These are phyloP conservation scores for Taphrina communis DNA, from an alignment of 1,139 yeast species.

Conservation along the genomic window DNA sequence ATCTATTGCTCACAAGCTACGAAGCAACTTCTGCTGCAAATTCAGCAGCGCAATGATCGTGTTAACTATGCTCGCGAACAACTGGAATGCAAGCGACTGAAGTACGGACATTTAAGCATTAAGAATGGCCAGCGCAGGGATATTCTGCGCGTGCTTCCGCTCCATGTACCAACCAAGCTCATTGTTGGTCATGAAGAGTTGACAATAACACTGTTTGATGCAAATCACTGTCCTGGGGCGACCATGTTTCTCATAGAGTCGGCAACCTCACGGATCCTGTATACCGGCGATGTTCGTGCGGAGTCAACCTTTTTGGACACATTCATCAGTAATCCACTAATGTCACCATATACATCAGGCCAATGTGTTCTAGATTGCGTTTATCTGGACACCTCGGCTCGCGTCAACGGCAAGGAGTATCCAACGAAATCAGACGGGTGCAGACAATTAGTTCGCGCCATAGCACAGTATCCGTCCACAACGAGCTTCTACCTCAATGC, in stretches of 20 bases:
- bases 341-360: conserved; percentile 48
- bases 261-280: conserved; percentile 53
- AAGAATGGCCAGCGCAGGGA: conserved; percentile 32
- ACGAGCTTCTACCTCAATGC: conserved; percentile 57
- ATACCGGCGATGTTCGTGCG: conserved; percentile 68
- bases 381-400: conserved; percentile 59
- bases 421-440: conserved; percentile 58
- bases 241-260: conserved; percentile 62
- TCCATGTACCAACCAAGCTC: conserved; percentile 47
- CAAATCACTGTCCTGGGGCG: conserved; percentile 71
- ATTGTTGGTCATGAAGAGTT: conserved; percentile 45
- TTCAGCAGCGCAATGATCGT: conserved; percentile 39
- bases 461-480: conserved; percentile 58
- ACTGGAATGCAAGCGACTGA: conserved; percentile 22
- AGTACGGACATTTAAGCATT: conserved; percentile 42
- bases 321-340: conserved; percentile 57
- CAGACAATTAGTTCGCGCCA: conserved; percentile 51
- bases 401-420: conserved; percentile 47
- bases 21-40: conserved; percentile 47
- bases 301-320: conserved; percentile 58
- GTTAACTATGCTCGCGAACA: conserved; percentile 30
- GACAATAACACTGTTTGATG: conserved; percentile 51
- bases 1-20: conserved; percentile 63
- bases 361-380: conserved; percentile 55
- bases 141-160: conserved; percentile 46